These are phyloP conservation scores for Picochlorum sp. DNA, from an alignment of 139 green algal genomes.

Conservation along the genomic window DNA sequence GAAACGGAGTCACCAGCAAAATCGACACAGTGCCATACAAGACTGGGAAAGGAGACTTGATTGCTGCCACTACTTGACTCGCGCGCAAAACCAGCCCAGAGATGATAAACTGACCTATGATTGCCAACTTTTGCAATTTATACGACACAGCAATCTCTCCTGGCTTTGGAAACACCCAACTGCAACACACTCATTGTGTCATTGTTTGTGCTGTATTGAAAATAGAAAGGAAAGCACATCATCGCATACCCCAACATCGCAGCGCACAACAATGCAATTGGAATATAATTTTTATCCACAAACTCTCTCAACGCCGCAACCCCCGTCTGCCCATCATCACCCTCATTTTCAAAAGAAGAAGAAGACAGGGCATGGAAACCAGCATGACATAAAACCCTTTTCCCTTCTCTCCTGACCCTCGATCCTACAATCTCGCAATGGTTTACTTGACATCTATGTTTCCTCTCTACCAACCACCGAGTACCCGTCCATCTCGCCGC, in stretches of 20 bases:
- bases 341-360: not conserved
- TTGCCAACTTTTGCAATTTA: constrained; percentile 19
- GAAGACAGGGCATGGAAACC: not conserved
- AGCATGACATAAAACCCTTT: not conserved
- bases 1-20: constrained; percentile 45
- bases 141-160: constrained; percentile 23
- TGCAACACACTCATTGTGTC: not conserved
- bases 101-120: constrained; percentile 39
- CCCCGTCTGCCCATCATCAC: not conserved
- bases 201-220: not conserved
- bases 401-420: too few species aligned
- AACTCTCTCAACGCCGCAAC: constrained; percentile 1
- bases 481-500: too few species aligned
- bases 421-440: too few species aligned
- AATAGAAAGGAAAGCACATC: not conserved
- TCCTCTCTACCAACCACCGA: too few species aligned
- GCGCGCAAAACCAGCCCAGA: constrained; percentile 33
- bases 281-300: constrained; percentile 3
- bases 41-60: constrained; percentile 10
- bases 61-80: constrained; percentile 24
- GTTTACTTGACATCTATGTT: too few species aligned
- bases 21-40: constrained; percentile 32
- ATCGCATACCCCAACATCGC: not conserved
- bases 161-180: constrained; percentile 17
- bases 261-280: not conserved